phyloP scores from a whole-genome alignment of 2,329 filamentous ascomycete species.

The Didymella exigua region DNA sequence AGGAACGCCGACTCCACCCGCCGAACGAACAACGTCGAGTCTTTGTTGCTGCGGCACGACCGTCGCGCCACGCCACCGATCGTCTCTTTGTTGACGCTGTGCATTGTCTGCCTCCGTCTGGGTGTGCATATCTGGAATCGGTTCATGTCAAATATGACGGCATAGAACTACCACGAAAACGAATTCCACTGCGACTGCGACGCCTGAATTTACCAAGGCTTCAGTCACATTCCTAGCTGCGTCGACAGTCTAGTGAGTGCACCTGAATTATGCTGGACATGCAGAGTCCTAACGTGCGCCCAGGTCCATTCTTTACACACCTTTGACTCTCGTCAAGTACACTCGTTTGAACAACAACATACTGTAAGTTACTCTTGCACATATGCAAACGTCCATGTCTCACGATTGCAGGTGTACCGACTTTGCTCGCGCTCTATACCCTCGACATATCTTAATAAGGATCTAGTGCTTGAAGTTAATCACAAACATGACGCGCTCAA shows the following conservation, averaged over 20 bases:
- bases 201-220: constrained; percentile 29
- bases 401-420: constrained; percentile 21
- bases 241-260: constrained; percentile 45
- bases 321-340: constrained; percentile 56
- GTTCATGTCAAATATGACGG: constrained; percentile 43
- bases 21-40: constrained; percentile 13
- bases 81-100: constrained; percentile 23
- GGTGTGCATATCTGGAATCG: constrained; percentile 27
- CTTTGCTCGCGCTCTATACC: constrained; percentile 26
- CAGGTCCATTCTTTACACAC: constrained; percentile 47
- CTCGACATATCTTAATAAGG: constrained; percentile 34
- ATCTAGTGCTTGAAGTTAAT: constrained; percentile 38
- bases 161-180: constrained; percentile 35
- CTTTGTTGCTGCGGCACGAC: constrained; percentile 14
- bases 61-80: constrained; percentile 5
- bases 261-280: neutral
- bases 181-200: constrained; percentile 32
- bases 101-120: constrained; percentile 23
- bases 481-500: constrained; percentile 52
- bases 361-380: constrained; percentile 39
- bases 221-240: constrained; percentile 41
- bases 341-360: constrained; percentile 56
- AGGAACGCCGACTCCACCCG: constrained; percentile 31
- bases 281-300: constrained; percentile 20
- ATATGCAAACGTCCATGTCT: constrained; percentile 18